phyloP scores from a whole-genome alignment of 495 filamentous ascomycete species.

The Massariosphaeria phaeospora region DNA sequence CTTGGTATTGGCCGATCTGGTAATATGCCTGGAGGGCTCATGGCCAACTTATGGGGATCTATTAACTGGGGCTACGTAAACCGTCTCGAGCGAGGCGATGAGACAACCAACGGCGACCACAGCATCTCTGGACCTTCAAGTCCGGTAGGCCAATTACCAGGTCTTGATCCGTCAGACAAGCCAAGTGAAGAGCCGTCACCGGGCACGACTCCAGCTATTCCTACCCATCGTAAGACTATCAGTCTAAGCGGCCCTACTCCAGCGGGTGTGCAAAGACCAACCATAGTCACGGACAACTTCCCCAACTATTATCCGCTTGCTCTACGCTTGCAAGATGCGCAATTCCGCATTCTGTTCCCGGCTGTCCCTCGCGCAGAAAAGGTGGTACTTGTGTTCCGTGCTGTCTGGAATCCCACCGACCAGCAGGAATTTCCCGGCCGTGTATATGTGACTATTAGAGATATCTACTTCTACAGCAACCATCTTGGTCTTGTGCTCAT shows the following conservation, averaged over 20 bases:
- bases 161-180: slow-evolving; percentile 16
- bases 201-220: slow-evolving; percentile 5
- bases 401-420: slow-evolving; percentile 69
- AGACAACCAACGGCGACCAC: slow-evolving; percentile 29
- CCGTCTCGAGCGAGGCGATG: slow-evolving; percentile 55
- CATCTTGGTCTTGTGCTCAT: slow-evolving; percentile 88
- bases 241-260: slow-evolving; percentile 55
- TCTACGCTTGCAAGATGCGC: slow-evolving; percentile 81
- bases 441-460: slow-evolving; percentile 77
- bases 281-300: slow-evolving; percentile 55
- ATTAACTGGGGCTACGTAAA: slow-evolving; percentile 77
- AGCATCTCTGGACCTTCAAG: slow-evolving; percentile 28
- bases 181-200: slow-evolving; percentile 7
- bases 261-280: slow-evolving; percentile 34
- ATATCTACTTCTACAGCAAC: slow-evolving; percentile 94
- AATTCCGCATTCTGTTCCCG: slow-evolving; percentile 89
- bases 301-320: slow-evolving; percentile 78
- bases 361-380: slow-evolving; percentile 67
- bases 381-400: slow-evolving; percentile 72
- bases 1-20: slow-evolving; percentile 57
- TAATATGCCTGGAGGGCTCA: slow-evolving; percentile 71
- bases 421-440: slow-evolving; percentile 80
- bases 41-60: slow-evolving; percentile 91
- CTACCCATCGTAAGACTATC: slow-evolving; percentile 68
- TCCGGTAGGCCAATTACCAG: slow-evolving; percentile 13